Conservation (phyloP, 1,284 basidiomycete genomes). For the Cerrena zonata region DNA sequence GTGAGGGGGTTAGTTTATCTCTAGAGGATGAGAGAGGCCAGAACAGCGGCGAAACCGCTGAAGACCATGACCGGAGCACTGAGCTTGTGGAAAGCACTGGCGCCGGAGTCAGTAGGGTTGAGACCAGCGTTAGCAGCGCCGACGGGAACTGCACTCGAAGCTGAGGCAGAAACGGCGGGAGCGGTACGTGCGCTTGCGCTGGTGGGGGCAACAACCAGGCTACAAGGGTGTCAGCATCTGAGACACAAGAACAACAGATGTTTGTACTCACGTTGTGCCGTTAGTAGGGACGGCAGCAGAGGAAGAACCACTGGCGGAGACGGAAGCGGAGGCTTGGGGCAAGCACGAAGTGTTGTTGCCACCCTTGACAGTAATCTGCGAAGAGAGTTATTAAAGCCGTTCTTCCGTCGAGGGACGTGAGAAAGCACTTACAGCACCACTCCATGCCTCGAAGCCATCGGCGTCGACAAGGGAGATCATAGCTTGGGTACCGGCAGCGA, state of each 20-base stretch:
- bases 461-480: conserved; percentile 53
- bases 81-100: conserved; percentile 22
- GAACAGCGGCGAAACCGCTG: conserved; percentile 23
- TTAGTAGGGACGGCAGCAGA: background rate
- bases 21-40: conserved; percentile 24
- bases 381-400: background rate
- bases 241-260: background rate
- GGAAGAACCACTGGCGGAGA: conserved; percentile 11
- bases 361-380: conserved; percentile 48
- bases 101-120: conserved; percentile 27
- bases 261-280: background rate
- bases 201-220: conserved; percentile 17
- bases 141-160: conserved; percentile 27
- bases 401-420: background rate
- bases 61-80: conserved; percentile 22
- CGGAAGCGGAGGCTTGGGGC: conserved; percentile 12
- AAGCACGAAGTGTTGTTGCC: conserved; percentile 50
- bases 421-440: conserved; percentile 40
- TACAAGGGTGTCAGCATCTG: conserved; percentile 3
- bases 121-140: conserved; percentile 53
- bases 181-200: conserved; percentile 17
- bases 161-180: conserved; percentile 15
- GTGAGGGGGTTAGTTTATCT: background rate
- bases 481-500: conserved; percentile 46
- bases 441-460: conserved; percentile 58